A percentile compares a stretch with the other conserved stretches of the same genome.
Evolutionary conservation across 208 protist genomes (phyloP).

Genomic region (Acanthamoeba healyi): DNA sequence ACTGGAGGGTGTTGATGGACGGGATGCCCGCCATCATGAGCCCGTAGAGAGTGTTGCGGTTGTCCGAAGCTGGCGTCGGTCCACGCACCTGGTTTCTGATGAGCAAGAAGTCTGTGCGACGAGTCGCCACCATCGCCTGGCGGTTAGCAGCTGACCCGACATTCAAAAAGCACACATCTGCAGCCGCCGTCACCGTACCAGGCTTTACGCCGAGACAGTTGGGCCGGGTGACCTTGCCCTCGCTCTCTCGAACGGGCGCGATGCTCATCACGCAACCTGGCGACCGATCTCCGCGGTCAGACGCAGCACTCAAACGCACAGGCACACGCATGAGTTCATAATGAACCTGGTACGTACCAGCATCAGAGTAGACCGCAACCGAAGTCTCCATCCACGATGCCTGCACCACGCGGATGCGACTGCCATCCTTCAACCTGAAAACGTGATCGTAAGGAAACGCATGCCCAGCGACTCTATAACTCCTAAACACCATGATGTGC

Average conservation of each 20-base stretch:
- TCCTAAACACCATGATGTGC: too few species aligned
- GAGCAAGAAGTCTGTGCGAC: conserved; percentile 21
- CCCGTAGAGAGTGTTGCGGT: conserved; percentile 16
- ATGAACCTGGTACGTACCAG: background rate
- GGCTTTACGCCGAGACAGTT: conserved; percentile 20
- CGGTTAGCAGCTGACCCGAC: too few species aligned
- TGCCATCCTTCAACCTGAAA: conserved; percentile 59
- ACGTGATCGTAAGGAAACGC: too few species aligned
- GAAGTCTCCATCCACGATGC: conserved; percentile 37
- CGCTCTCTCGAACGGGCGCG: conserved; percentile 33
- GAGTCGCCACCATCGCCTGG: too few species aligned
- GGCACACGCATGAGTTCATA: background rate
- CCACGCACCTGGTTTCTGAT: conserved; percentile 50
- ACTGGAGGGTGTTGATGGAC: conserved; percentile 58
- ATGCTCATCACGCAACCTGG: conserved; percentile 22
- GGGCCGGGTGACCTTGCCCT: conserved; percentile 26
- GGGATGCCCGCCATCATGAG: conserved; percentile 42
- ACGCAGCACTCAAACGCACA: background rate
- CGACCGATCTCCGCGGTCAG: too few species aligned
- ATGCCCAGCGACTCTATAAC: too few species aligned
- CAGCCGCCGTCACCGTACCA: background rate
- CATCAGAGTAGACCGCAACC: background rate
- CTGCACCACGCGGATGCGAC: conserved; percentile 40
- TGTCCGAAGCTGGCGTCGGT: conserved; percentile 25
- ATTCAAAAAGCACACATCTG: too few species aligned